A percentile compares a stretch with the other conserved stretches of the same genome.
phyloP scores from a whole-genome alignment of 352 stramenopile genomes.

The Achlya hypogyna region DNA sequence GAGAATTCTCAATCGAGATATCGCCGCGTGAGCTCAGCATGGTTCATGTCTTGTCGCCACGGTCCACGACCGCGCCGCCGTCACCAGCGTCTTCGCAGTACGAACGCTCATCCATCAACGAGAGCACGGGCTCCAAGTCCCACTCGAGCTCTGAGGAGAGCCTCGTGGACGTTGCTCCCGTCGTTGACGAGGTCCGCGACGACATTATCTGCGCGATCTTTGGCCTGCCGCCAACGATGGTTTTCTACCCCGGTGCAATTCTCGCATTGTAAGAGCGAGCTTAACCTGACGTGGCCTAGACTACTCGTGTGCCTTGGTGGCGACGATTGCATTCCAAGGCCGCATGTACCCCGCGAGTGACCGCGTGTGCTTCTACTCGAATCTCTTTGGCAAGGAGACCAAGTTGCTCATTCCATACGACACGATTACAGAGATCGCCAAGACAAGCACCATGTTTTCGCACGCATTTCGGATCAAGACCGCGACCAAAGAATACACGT shows the following conservation, averaged over 20 bases:
- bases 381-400: constrained; percentile 77
- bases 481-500: constrained; percentile 67
- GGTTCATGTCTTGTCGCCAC: background rate
- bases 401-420: constrained; percentile 84
- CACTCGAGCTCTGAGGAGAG: background rate
- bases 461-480: constrained; percentile 60
- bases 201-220: constrained; percentile 86
- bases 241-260: constrained; percentile 61
- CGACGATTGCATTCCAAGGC: constrained; percentile 74
- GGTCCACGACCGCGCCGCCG: too few species aligned
- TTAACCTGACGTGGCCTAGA: constrained; percentile 28
- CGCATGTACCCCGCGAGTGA: constrained; percentile 80
- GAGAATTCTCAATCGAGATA: background rate
- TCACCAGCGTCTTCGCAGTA: background rate
- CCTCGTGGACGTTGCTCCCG: constrained; percentile 4
- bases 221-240: constrained; percentile 53
- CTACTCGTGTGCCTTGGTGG: constrained; percentile 73
- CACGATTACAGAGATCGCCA: constrained; percentile 65
- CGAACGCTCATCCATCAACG: background rate
- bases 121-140: background rate
- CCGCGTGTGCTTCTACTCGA: constrained; percentile 83
- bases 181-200: constrained; percentile 43
- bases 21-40: background rate
- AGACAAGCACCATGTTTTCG: constrained; percentile 81
- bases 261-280: background rate